A percentile compares a stretch with the other conserved stretches of the same genome.
phyloP scores from a whole-genome alignment of 2,329 filamentous ascomycete species.

The Fusarium lateritium region DNA sequence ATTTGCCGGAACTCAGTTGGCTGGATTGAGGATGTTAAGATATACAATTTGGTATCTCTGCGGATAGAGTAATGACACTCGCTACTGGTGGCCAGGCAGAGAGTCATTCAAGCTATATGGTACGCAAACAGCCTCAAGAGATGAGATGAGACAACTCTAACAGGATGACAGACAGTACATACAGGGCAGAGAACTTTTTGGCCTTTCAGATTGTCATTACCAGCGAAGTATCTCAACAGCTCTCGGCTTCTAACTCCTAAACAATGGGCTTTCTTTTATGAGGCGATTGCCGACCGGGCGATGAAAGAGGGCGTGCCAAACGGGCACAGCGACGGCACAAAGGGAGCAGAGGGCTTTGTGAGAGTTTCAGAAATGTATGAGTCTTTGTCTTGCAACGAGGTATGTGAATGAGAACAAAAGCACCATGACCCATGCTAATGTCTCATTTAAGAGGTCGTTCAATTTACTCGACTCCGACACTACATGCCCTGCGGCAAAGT shows the following conservation, averaged over 20 bases:
- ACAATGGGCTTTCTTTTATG: background rate
- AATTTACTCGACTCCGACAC: background rate
- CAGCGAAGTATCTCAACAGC: no score
- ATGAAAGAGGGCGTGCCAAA: no score
- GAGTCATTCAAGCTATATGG: no score
- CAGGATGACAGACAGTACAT: no score
- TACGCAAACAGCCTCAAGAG: no score
- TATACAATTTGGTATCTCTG: background rate
- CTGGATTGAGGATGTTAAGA: background rate
- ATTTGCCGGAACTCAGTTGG: background rate
- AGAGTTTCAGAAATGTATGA: background rate
- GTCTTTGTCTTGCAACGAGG: background rate
- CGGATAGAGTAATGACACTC: no score
- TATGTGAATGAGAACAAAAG: background rate
- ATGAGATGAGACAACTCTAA: no score
- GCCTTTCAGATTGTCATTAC: no score
- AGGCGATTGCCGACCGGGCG: background rate
- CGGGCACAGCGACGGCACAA: background rate
- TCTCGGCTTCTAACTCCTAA: background rate
- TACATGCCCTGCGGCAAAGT: background rate
- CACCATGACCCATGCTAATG: background rate
- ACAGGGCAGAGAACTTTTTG: no score
- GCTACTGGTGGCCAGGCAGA: no score
- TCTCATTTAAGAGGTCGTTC: background rate
- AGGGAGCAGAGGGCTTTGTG: background rate